Evolutionary conservation across 2,329 filamentous ascomycete genomes (phyloP).

Genomic region (Cladophialophora chaetospira): DNA sequence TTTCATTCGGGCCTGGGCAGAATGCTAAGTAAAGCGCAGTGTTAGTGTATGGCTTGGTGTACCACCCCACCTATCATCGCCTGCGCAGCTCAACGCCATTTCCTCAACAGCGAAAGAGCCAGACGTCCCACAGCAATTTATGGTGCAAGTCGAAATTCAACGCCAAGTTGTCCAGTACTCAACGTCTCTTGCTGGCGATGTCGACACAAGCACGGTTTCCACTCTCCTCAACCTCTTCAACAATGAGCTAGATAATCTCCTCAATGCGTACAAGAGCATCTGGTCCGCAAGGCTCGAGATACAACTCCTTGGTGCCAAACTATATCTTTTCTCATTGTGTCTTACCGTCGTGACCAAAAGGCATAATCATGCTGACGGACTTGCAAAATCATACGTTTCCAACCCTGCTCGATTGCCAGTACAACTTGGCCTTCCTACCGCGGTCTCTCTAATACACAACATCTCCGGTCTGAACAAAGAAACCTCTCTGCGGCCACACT

Average conservation of each 20-base stretch:
- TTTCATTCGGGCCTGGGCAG: not conserved
- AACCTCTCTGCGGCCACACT: not conserved
- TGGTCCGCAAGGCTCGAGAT: constrained; percentile 13
- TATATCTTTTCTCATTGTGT: constrained; percentile 13
- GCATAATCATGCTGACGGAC: not conserved
- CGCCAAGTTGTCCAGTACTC: constrained; percentile 16
- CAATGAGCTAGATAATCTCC: constrained; percentile 13
- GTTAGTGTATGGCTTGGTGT: constrained; percentile 12
- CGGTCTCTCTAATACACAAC: constrained; percentile 15
- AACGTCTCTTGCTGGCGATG: constrained; percentile 10
- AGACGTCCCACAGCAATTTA: constrained; percentile 1
- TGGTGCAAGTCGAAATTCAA: constrained; percentile 15
- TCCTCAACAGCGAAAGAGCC: constrained; percentile 9
- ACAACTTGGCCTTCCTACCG: constrained; percentile 6
- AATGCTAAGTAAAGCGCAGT: not conserved
- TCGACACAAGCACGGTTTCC: constrained; percentile 2
- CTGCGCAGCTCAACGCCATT: constrained; percentile 6
- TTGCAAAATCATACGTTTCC: not conserved
- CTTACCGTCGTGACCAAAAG: not conserved
- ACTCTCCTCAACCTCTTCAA: constrained; percentile 14
- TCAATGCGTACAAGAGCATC: not conserved
- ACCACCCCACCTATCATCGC: constrained; percentile 11
- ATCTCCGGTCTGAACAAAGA: constrained; percentile 2
- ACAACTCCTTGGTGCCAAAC: constrained; percentile 12
- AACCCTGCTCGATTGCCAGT: constrained; percentile 1